Base-by-base conservation (phyloP, 83 land plant genomes). In the Diphasiastrum complanatum region DNA sequence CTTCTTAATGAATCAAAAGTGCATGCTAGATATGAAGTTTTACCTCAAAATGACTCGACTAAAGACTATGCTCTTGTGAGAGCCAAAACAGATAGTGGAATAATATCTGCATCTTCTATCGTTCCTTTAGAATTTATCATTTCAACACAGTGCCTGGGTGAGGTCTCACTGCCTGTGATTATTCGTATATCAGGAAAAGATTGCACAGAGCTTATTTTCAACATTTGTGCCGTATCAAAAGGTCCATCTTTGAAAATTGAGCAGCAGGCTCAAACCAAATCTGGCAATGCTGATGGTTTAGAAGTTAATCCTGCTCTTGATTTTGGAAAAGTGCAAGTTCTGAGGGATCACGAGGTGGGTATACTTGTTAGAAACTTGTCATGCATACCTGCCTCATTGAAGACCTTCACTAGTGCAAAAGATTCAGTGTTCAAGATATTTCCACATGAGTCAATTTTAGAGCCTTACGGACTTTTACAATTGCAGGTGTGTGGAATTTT, bases 261-360 rank as follows among this genome's bases (percentile, higher is more conserved):
- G 29, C 67, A 65, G 14, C 24, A 68, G 24, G 51, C 48, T 30
- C 45, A 36, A 63, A 12, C 27, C 47, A 48, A 51, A 43, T 27
- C 67, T 22, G 3, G 23, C 45, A 4, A 62, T 3, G 71, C 60
- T 34, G 53, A 2, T 47, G 23, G 26, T 27, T 16, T 10, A 14
- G 65, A 47, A 43, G 60, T 67, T 67, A 20, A 31, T 12, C 71
- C 71, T n/a, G 25, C 47, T 24, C 52, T 74, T 1, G 67, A 74
- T 27, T 74, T 68, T 62, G 77, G 77, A 1, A 74, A 54, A 20
- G 64, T 74, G 31, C 66, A 59, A 19, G 77, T 74, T 33, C 67
- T 74, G 24, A 24, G 55, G 34, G 23, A 68, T 35, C 59, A 40
- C 26, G 18, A 20, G 48, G 29, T 33, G 38, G 47, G 43, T 23